phyloP scores from a whole-genome alignment of 306 rosid species.

The Fragaria vesca region DNA sequence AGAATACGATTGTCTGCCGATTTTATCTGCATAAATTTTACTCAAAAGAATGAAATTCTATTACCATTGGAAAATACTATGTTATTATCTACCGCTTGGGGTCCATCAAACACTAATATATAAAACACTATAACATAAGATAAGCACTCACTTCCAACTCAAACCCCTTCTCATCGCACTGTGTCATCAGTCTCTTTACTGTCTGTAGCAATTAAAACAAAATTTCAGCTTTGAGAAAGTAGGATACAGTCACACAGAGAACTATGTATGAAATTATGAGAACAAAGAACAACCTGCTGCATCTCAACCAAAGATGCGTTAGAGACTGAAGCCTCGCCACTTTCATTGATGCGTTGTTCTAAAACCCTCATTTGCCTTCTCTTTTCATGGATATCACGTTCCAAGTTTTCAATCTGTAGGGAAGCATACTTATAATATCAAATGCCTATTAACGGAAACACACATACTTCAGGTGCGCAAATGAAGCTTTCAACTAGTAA shows the following conservation, averaged over 20 bases:
- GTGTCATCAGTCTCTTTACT: slow-evolving; percentile 76
- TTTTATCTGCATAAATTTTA: slow-evolving; percentile 57
- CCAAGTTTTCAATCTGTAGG: slow-evolving; percentile 77
- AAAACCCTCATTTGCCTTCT: slow-evolving; percentile 80
- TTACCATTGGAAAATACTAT: background rate
- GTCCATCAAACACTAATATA: slow-evolving; percentile 22
- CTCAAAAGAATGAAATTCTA: background rate
- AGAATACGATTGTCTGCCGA: slow-evolving; percentile 96
- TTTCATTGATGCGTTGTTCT: slow-evolving; percentile 81
- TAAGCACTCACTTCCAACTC: slow-evolving; percentile 84
- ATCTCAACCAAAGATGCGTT: slow-evolving; percentile 84
- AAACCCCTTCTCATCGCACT: slow-evolving; percentile 88
- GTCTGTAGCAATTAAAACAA: slow-evolving; percentile 58
- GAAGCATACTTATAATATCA: slow-evolving; percentile 15
- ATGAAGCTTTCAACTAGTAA: background rate
- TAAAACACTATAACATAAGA: slow-evolving; percentile 3
- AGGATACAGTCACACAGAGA: background rate
- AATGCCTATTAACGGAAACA: background rate
- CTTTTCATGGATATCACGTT: slow-evolving; percentile 87
- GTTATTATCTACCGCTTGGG: background rate
- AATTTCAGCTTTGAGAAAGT: background rate
- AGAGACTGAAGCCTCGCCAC: slow-evolving; percentile 72
- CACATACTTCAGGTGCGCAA: background rate
- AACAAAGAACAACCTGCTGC: slow-evolving; percentile 76
- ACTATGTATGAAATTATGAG: slow-evolving; percentile 2